Conservation (phyloP, 306 rosid species). For the Abrus pulchellus region DNA sequence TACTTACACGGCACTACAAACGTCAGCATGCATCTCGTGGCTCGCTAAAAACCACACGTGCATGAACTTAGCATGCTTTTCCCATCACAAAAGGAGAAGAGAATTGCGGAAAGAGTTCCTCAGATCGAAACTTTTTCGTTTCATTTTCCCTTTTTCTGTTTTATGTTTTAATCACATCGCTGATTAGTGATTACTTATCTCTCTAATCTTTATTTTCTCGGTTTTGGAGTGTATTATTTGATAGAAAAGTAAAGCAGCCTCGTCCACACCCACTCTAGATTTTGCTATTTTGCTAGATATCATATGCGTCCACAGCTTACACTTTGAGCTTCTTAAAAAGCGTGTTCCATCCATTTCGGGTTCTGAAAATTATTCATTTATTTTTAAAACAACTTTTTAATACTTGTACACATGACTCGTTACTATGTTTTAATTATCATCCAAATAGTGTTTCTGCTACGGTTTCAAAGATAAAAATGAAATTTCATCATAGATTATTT, state of each 20-base stretch:
- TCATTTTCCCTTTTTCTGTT: background rate
- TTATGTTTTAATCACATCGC: background rate
- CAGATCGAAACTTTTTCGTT: background rate
- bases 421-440: too few relatives aligned
- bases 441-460: too few relatives aligned
- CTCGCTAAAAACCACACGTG: slow-evolving; percentile 56
- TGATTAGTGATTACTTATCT: background rate
- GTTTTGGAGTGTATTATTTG: slow-evolving; percentile 9
- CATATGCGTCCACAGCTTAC: background rate
- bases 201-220: background rate
- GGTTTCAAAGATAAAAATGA: background rate
- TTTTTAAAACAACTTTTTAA: background rate
- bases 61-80: slow-evolving; percentile 33
- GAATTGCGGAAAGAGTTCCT: slow-evolving; percentile 6
- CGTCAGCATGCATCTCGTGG: slow-evolving; percentile 52
- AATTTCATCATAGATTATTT: background rate
- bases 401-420: background rate
- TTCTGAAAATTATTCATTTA: background rate
- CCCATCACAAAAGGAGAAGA: background rate
- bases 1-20: slow-evolving; percentile 23
- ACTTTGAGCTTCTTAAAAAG: background rate
- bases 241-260: slow-evolving; percentile 14
- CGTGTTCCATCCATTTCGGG: background rate
- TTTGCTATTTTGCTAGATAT: background rate
- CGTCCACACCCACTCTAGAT: background rate